Evolutionary conservation across 164 flowering plant species (phyloP), one percentile per base, ranked within the genome.

Genomic region (Buxus sempervirens): DNA sequence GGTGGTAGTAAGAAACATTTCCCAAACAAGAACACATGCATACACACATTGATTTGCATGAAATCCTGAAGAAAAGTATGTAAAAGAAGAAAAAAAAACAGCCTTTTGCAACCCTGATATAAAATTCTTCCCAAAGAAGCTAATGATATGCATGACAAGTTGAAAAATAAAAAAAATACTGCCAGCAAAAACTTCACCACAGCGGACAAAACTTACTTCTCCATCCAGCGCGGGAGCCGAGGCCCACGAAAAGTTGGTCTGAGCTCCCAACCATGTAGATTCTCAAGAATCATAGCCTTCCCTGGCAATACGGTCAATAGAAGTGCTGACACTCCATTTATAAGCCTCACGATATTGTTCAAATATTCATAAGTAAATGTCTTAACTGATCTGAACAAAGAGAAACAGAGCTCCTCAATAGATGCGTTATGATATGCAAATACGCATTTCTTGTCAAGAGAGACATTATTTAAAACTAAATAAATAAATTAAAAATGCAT

Each of bases 181-280:
- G 38, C 38, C 3, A 32, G 38, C 38, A 32, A 7, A 32, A 32
- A 7, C 3, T 45, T 48, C 28, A 54, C 23, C 20, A 22, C 27
- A 32, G n/a, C 23, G 26, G 4, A 18, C 21, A 73, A 36, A 59
- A 72, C 96, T 82, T 80, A 96, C 99, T 90, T 82, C 67, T 88
- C 98, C 99, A 96, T 96, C 99, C 99, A 96, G 4, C 93, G 88
- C 9, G 99, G 99, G 65, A 93, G 81, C 22, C 90, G 82, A 67
- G 99, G 99, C 65, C 96, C 98, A 53, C 90, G 88, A 45, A 96
- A 84, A 58, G 90, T 83, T 27, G 98, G 99, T 72, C 90, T 84
- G 49, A 96, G 97, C 83, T 96, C 99, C 99, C 99, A 96, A 28
- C 99, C 99, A 78, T 93, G 93, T 58, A 93, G 75, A 55, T 96